Evolutionary conservation across 75 land plant species (phyloP), one percentile per base, ranked within the genome.

Genomic region (Pseudotsuga menziesii): DNA sequence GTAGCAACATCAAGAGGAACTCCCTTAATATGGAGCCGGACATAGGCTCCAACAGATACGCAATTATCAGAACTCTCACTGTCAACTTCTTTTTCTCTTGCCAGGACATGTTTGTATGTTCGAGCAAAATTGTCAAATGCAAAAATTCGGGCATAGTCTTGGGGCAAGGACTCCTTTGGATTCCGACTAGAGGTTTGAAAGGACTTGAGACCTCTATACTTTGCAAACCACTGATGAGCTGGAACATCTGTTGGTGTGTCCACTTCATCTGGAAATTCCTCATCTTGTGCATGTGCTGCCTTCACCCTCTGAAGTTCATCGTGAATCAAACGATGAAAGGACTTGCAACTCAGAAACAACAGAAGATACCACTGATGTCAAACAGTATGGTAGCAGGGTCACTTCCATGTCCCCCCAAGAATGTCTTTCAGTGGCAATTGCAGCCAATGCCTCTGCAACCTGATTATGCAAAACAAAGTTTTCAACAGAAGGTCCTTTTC

Each of bases 151-250:
- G 90, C 91, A 82, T 94, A 97, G 14, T 97, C 98, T 69, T 75
- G 83, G 17, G 99, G 99, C 77, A 97, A 79, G 63, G 95, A 92
- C 81, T 97, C 99, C 99, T 91, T 89, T 14, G 94, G 91, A 77
- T 96, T 96, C 98, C 98, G 93, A 61, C 92, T 78, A 48, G 98
- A 96, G 16, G 92, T 91, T 61, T 92, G 88, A 57, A 96, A 88
- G 63, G 98, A 96, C 78, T 96, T 96, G 56, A 96, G 82, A 27
- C 94, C 98, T 77, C 98, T 91, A 58, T 91, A 96, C 77, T 84
- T 93, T 8, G 89, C 88, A 84, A 96, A 96, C 16, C 98, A 91
- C 59, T 88, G 83, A 75, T 92, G 84, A 41, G 98, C 98, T 36
- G 92, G 91, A 70, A 87, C 72, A 82, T 96, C 98, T 26, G 86